Base-by-base conservation (phyloP, 768 basidiomycete species). In the Phaeotremella skinneri region DNA sequence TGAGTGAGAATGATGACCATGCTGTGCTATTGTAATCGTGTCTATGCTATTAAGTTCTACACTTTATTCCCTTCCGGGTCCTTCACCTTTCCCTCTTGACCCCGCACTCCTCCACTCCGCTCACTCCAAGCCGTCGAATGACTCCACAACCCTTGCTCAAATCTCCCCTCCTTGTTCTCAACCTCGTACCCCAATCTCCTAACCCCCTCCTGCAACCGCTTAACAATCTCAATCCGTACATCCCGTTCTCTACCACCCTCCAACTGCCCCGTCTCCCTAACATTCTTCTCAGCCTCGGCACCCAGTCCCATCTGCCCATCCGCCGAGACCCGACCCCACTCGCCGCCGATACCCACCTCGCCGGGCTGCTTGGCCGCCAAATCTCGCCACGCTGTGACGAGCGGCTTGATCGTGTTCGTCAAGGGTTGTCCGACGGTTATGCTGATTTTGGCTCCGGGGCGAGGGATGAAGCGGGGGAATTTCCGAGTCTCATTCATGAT, bases 401-500 rank as follows among this genome's bases (percentile, higher is more conserved):
- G 55, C 13, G 75, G 75, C 26, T 66, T 49, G 30, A 77, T 68
- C 20, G 52, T 58, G 1, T 49, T 29, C 3, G 74, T 80, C 49
- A 93, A 78, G 1, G 91, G 90, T 39, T 84, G 78, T 21, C 92
- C 93, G 67, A 94, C 87, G 0, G 88, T 86, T 52, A 97, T 82
- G 65, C 84, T 84, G 32, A 96, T 80, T 32, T 79, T 79, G 13
- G 75, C 84, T 79, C 61, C 89, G 81, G 30, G 81, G 73, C 60
- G 84, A 81, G 39, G 93, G 85, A 66, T 87, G 57, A 73, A 82
- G 86, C 81, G 83, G 2, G 91, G 91, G 67, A 84, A 87, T 1
- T 80, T 67, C 20, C 92, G 85, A 29, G 86, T 84, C 76, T 91
- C 91, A 42, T 90, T 89, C 91, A 98, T 93, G 17, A 96, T 79